Base-by-base conservation (phyloP, 768 basidiomycete species). In the Boletus reticulatus region DNA sequence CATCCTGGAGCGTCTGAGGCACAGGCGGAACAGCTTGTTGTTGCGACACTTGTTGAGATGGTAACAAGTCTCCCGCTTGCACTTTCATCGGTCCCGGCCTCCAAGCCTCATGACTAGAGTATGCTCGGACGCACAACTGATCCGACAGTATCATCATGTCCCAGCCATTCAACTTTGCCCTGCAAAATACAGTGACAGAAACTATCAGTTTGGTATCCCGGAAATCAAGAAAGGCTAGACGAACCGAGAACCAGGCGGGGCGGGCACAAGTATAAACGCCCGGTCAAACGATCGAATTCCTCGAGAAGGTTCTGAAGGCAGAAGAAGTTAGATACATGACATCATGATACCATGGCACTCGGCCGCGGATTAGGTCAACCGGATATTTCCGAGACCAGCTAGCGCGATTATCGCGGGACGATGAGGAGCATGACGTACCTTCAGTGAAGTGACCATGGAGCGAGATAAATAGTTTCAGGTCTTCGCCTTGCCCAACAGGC, bases 261-360 rank as follows among this genome's bases (percentile, higher is more conserved):
- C 88, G 38, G 89, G 88, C 6, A 86, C 84, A 24, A 99, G 76
- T 52, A 98, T 80, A 67, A 98, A 95, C 0, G 92, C 87, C 54
- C 97, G 82, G 68, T 97, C 94, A 72, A 99, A 99, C 20, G 94
- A 96, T 44, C 96, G 84, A 22, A 93, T 74, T 12, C 94, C 94
- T 51, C 84, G 83, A 10, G 84, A 77, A 27, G 88, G 86, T 61
- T 82, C 88, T 90, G 56, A 46, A 58, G 55, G 56, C 36, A 60
- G 29, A 37, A 41, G 19, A 55, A 41, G 36, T 57, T 34, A 70
- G 66, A 34, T 49, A 58, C 36, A 58, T 61, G 51, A 61, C 52
- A 58, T 63, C 60, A 63, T 45, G 27, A 50, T 22, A 53, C 37
- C 19, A 14, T 24, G 41, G 34, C 38, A 47, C 38, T 29, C 54